These are phyloP conservation scores for Monosiga brevicollis DNA, from an alignment of 78 protist species.

Conservation along the genomic window DNA sequence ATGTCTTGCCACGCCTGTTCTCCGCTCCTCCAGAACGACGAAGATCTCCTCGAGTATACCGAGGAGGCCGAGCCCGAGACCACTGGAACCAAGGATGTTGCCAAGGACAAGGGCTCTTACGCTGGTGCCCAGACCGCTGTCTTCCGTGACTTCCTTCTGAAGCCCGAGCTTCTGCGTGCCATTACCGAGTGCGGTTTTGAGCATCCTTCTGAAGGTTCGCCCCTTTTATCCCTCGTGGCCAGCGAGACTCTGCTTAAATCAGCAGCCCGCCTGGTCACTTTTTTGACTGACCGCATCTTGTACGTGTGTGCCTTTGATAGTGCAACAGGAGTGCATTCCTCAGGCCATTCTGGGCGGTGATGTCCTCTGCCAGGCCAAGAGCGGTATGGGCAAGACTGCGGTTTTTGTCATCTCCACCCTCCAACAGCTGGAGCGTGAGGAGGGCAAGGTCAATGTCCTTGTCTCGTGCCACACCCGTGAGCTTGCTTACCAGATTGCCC, in stretches of 20 bases:
- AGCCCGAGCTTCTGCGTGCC: slow-evolving; percentile 88
- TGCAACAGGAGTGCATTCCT: slow-evolving; percentile 94
- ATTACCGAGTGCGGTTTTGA: slow-evolving; percentile 95
- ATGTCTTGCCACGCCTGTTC: neutral
- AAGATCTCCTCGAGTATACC: neutral
- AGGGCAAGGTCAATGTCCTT: slow-evolving; percentile 46
- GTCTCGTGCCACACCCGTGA: slow-evolving; percentile 95
- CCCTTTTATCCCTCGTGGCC: neutral
- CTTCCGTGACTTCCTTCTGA: slow-evolving; percentile 92
- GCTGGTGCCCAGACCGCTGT: slow-evolving; percentile 63
- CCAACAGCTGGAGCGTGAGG: slow-evolving; percentile 65
- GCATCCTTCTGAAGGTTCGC: slow-evolving; percentile 89
- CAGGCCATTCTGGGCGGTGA: slow-evolving; percentile 92
- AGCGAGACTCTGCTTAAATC: neutral
- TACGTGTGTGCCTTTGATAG: slow-evolving; percentile 23
- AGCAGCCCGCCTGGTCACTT: neutral
- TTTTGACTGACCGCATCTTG: neutral
- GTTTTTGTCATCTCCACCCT: slow-evolving; percentile 93
- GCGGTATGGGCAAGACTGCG: slow-evolving; percentile 99
- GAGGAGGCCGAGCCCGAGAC: neutral
- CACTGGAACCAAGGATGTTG: neutral
- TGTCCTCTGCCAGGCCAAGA: slow-evolving; percentile 91
- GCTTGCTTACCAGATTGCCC: slow-evolving; percentile 91
- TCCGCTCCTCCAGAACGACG: neutral
- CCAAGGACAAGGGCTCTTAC: slow-evolving; percentile 22